phyloP scores from a whole-genome alignment of 345 rosid species.

The Citrus sp. region DNA sequence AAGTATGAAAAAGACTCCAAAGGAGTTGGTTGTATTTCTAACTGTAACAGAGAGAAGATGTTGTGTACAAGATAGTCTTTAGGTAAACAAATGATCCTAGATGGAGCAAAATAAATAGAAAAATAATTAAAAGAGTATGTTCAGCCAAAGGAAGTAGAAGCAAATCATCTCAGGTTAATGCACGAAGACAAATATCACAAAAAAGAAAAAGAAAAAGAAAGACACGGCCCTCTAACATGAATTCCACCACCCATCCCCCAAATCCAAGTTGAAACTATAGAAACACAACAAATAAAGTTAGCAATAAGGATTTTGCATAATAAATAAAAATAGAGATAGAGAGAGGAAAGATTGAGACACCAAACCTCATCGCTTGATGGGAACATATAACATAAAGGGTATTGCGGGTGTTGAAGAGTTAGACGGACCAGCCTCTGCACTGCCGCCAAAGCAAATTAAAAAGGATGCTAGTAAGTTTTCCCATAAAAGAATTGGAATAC shows the following conservation, averaged over 20 bases:
- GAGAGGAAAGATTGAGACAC: constrained; percentile 4
- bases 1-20: background rate
- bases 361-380: constrained; percentile 64
- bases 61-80: background rate
- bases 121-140: background rate
- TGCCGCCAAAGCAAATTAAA: constrained; percentile 40
- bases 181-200: background rate
- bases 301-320: background rate
- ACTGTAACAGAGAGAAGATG: background rate
- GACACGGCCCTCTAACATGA: background rate
- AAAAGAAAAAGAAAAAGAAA: too few species aligned
- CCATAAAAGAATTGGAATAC: background rate
- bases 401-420: constrained; percentile 58
- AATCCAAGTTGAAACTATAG: background rate
- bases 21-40: background rate
- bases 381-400: constrained; percentile 47
- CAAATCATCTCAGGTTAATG: background rate
- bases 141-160: background rate
- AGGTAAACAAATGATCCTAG: too few species aligned
- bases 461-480: constrained; percentile 13
- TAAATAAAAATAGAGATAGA: background rate
- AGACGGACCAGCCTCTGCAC: constrained; percentile 72
- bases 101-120: too few species aligned
- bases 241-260: background rate
- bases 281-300: background rate